Base-by-base conservation (phyloP, 2,329 filamentous ascomycete species). In the Tolypocladium ovalisporum region DNA sequence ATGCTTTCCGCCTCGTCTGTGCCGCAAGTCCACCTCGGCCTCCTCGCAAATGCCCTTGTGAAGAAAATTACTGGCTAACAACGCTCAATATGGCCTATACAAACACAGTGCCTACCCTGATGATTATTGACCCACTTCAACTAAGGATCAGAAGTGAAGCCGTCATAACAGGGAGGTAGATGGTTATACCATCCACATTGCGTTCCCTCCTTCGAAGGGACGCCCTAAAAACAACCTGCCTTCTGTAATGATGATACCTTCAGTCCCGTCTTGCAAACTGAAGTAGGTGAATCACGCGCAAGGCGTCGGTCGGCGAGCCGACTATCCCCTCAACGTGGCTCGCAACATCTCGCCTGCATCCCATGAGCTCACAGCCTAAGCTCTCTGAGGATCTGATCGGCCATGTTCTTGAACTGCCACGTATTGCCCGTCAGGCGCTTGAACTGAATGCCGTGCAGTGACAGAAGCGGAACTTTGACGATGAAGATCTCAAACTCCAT, bases 381-480 rank as follows among this genome's bases (percentile, higher is more conserved):
- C 70, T 94, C 91, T 68, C 88, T 85, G 64, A 99, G 77, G 66
- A 99, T 97, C 66, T 91, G 91, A 73, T 96, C 92, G 39, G 94
- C 94, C 91, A 97, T 95, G 68, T 90, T 93, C 78, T 97, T 96
- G 76, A 96, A 99, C 72, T 97, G 92, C 92, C 93, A 97, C 58
- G 94, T 97, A 59, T 95, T 93, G 39, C 94, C 93, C 58, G 89
- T 84, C 64, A 97, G 87, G 69, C 94, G 91, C 80, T 99, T 99
- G 78, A 99, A 99, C 71, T 97, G 94, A 60, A 99, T 92, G 54
- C 94, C 94, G 68, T 99, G 93, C 58, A 99, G 75, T 47, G 88
- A 91, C 60, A 99, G 84, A 55, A 99, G 77, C 15, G 94, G 94
- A 32, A 99, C 91, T 75, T 99, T 99, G 70, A 99, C 94, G 64